A percentile compares a stretch with the other conserved stretches of the same genome.
phyloP scores from a whole-genome alignment of 306 rosid species.

The Trifolium pratense region DNA sequence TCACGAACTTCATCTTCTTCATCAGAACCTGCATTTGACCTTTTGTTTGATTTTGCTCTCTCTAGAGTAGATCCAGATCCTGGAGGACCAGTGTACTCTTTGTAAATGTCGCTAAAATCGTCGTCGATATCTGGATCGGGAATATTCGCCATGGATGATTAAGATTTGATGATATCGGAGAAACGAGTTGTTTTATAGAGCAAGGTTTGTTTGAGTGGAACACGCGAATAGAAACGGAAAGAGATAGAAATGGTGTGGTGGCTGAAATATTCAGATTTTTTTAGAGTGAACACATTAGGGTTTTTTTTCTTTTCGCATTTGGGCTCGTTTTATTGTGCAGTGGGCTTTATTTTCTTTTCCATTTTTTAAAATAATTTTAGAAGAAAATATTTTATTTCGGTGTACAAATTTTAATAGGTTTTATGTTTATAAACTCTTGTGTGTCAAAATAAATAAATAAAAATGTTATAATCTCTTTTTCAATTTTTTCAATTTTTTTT shows the following conservation, averaged over 20 bases:
- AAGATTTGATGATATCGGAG: neutral
- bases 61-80: constrained; percentile 66
- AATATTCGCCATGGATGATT: constrained; percentile 64
- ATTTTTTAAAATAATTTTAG: too few relatives aligned
- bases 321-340: neutral
- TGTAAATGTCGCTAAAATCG: constrained; percentile 87
- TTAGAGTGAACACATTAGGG: neutral
- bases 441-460: too few relatives aligned
- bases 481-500: too few relatives aligned
- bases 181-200: neutral
- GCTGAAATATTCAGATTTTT: neutral
- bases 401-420: too few relatives aligned
- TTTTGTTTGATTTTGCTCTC: constrained; percentile 60
- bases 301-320: neutral
- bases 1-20: constrained; percentile 85
- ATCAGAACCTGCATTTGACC: constrained; percentile 81
- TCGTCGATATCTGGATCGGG: constrained; percentile 83
- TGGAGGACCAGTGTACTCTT: constrained; percentile 95
- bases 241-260: constrained; percentile 5
- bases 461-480: too few relatives aligned
- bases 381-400: too few relatives aligned
- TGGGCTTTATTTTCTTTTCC: neutral
- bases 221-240: neutral
- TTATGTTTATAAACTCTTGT: too few relatives aligned
- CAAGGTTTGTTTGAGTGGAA: neutral